These are phyloP conservation scores for Corymbia calophylla DNA, from an alignment of 441 rosid genomes.

Conservation along the genomic window DNA sequence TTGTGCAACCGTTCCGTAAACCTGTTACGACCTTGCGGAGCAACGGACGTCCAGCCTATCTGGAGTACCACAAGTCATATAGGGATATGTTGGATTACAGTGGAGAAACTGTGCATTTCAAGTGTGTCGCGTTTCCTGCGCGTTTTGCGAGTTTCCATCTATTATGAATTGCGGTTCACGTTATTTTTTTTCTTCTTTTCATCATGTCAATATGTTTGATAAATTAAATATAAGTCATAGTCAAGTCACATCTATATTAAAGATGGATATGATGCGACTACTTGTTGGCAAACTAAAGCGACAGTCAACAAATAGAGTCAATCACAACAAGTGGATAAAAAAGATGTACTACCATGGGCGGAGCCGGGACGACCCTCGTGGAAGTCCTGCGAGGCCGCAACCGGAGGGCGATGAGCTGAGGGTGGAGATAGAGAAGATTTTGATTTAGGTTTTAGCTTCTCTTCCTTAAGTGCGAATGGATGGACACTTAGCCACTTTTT, in stretches of 20 bases:
- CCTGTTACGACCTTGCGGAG: background rate
- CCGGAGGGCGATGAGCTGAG: background rate
- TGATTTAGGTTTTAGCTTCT: background rate
- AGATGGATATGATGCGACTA: background rate
- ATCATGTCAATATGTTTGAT: background rate
- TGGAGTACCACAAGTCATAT: background rate
- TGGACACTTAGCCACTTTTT: background rate
- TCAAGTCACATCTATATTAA: background rate
- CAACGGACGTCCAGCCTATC: rapidly evolving
- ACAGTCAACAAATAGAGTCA: background rate
- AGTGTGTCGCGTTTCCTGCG: background rate
- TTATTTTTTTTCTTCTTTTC: background rate
- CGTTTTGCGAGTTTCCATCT: background rate
- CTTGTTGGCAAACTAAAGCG: background rate
- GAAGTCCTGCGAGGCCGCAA: background rate
- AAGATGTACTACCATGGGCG: background rate
- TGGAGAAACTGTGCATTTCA: rapidly evolving
- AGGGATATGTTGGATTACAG: background rate
- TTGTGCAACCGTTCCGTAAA: background rate
- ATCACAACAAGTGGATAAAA: background rate
- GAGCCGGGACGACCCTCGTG: background rate
- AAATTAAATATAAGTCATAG: background rate
- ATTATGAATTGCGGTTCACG: rapidly evolving
- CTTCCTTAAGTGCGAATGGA: background rate
- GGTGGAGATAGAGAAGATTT: background rate